Percentiles rank a stretch among this genome's conserved stretches.
Evolutionary conservation across 768 basidiomycete genomes (phyloP).

Genomic region (Panus rudis): DNA sequence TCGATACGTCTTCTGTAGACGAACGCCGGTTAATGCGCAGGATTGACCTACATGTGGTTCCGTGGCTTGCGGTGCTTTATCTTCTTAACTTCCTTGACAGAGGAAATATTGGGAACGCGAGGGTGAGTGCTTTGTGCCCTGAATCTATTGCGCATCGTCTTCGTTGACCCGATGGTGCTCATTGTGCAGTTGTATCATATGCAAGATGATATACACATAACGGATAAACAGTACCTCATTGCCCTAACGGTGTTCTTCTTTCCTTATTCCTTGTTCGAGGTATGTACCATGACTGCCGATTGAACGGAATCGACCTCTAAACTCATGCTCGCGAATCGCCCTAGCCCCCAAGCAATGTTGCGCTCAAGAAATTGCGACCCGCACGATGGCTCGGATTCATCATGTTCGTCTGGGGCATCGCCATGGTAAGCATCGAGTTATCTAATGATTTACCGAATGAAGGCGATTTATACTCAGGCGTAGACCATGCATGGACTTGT

Average conservation of each 20-base stretch:
- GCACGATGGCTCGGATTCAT: conserved; percentile 54
- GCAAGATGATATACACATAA: conserved; percentile 48
- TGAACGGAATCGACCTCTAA: conserved; percentile 1
- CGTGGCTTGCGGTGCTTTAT: conserved; percentile 71
- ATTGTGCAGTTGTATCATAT: conserved; percentile 48
- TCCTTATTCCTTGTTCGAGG: conserved; percentile 66
- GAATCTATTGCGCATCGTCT: neutral
- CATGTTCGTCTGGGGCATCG: conserved; percentile 34
- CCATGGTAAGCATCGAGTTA: conserved; percentile 29
- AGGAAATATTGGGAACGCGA: conserved; percentile 66
- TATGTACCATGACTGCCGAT: too few species aligned
- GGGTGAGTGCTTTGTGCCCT: conserved; percentile 33
- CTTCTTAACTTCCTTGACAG: conserved; percentile 65
- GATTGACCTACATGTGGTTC: conserved; percentile 62
- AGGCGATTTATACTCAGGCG: neutral
- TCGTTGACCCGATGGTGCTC: neutral
- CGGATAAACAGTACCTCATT: conserved; percentile 58
- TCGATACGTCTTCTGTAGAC: conserved; percentile 47
- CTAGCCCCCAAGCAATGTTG: conserved; percentile 58
- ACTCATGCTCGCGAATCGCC: neutral
- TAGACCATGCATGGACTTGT: conserved; percentile 62
- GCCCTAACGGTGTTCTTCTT: conserved; percentile 74
- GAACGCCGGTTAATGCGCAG: conserved; percentile 49
- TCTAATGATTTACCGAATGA: neutral
- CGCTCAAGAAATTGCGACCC: conserved; percentile 52